These are phyloP conservation scores for Penicillium pulvis DNA, from an alignment of 495 filamentous ascomycete species.

Conservation along the genomic window DNA sequence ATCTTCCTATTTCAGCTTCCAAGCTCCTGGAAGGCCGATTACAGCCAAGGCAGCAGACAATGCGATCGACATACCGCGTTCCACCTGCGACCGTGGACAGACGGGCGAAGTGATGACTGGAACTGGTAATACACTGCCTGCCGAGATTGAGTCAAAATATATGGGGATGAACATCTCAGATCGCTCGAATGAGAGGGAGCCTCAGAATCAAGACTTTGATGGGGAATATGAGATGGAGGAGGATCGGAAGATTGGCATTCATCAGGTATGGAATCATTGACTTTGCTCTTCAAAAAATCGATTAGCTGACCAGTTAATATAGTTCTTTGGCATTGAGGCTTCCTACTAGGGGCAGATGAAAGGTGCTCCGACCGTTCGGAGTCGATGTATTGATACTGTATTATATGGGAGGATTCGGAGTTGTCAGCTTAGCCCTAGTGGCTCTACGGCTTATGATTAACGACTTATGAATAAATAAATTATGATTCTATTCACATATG, in stretches of 20 bases:
- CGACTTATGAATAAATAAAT: conserved; percentile 3
- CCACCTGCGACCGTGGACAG: conserved; percentile 46
- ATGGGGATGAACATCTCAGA: conserved; percentile 36
- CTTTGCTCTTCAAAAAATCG: neutral
- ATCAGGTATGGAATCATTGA: conserved; percentile 18
- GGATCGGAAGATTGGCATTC: conserved; percentile 27
- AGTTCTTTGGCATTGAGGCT: conserved; percentile 1
- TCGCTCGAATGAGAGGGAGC: conserved; percentile 36
- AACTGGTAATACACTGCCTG: conserved; percentile 50
- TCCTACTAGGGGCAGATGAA: neutral
- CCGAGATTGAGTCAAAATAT: conserved; percentile 50
- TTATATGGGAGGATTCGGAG: neutral
- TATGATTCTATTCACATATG: neutral
- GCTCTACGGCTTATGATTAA: neutral
- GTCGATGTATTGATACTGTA: neutral
- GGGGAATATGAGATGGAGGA: conserved; percentile 39
- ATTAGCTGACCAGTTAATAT: neutral
- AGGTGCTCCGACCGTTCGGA: neutral
- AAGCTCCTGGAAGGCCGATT: conserved; percentile 34
- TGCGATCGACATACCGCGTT: conserved; percentile 51
- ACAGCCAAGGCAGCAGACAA: conserved; percentile 54
- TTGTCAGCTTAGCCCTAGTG: conserved; percentile 1
- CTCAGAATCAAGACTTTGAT: conserved; percentile 47
- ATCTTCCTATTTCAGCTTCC: conserved; percentile 31
- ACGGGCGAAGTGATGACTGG: conserved; percentile 54